Conservation (phyloP, 768 basidiomycete genomes). For the Pleurotus ostreatus region DNA sequence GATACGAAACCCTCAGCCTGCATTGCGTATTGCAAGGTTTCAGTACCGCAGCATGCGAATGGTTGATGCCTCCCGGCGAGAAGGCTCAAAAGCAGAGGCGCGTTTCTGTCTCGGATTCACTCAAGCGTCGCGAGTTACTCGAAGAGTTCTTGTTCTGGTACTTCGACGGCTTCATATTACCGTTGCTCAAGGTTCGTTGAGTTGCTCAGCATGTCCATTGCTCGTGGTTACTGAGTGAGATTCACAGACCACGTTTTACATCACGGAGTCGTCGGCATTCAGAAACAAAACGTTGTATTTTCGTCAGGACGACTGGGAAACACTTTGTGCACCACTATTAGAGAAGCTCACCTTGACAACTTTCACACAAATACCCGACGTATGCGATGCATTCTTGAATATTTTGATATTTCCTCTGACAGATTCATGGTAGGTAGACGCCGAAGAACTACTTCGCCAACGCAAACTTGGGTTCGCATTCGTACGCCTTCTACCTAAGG, state of each 20-base stretch:
- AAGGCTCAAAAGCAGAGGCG: conserved; percentile 37
- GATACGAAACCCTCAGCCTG: conserved; percentile 78
- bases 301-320: conserved; percentile 91
- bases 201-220: neutral
- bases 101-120: conserved; percentile 59
- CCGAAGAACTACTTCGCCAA: conserved; percentile 61
- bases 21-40: conserved; percentile 79
- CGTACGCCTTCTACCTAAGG: conserved; percentile 89
- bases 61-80: conserved; percentile 55
- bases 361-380: conserved; percentile 68
- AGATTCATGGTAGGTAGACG: conserved; percentile 45
- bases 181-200: conserved; percentile 66
- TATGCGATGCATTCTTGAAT: conserved; percentile 24
- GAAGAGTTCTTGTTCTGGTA: conserved; percentile 95
- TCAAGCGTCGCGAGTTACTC: conserved; percentile 76
- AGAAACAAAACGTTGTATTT: conserved; percentile 86
- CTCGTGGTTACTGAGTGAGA: neutral
- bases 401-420: neutral
- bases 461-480: conserved; percentile 80
- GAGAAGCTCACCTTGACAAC: conserved; percentile 66
- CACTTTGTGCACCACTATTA: conserved; percentile 76
- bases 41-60: conserved; percentile 69
- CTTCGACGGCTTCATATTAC: conserved; percentile 79
- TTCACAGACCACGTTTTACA: conserved; percentile 83
- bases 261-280: conserved; percentile 87